Evolutionary conservation across 1,284 basidiomycete genomes (phyloP), one percentile per base, ranked within the genome.

Genomic region (Phylloporus sp.): DNA sequence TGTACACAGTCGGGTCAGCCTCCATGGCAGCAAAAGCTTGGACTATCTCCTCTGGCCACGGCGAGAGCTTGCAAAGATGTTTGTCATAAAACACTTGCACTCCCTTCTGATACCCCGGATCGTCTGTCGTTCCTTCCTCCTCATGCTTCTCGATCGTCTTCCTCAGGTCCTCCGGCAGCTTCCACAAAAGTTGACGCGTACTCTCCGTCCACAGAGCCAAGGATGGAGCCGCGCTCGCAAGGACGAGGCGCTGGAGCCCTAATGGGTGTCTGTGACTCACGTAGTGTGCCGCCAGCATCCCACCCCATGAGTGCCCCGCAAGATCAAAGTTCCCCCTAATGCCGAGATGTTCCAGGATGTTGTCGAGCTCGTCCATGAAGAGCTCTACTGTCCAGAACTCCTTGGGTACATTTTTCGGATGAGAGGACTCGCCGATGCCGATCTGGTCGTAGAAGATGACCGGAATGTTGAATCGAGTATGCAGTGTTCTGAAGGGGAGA

Each of bases 401-500:
- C 22, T 64, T 64, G 3, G 75, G 72, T 22, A 65, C 74, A 12
- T 64, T 46, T 61, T 79, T 81, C 4, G 79, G 75, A 56, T 81
- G 81, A 2, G 82, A 80, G 12, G 83, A 85, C 44, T 68, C 63
- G 5, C 80, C 83, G 56, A 70, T 79, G 15, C 84, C 85, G 50
- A 85, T 66, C 69, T 85, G 84, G 67, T 85, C 85, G 69, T 86
- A 85, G 61, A 86, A 66, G 50, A 86, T 66, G 66, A 86, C 72
- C 0, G 82, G 82, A 46, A 81, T 77, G 42, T 62, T 52, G 24
- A 64, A 67, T n/a, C 58, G 57, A 22, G 58, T 29, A 29, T 72
- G 63, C 62, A 81, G 74, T 42, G 80, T 75, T 56, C 63, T 65
- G 61, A 81, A 69, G n/a, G 77, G 75, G 50, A 78, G 69, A 61